Evolutionary conservation across 169 alveolate species (phyloP).

Genomic region (Plasmodium coatneyi): DNA sequence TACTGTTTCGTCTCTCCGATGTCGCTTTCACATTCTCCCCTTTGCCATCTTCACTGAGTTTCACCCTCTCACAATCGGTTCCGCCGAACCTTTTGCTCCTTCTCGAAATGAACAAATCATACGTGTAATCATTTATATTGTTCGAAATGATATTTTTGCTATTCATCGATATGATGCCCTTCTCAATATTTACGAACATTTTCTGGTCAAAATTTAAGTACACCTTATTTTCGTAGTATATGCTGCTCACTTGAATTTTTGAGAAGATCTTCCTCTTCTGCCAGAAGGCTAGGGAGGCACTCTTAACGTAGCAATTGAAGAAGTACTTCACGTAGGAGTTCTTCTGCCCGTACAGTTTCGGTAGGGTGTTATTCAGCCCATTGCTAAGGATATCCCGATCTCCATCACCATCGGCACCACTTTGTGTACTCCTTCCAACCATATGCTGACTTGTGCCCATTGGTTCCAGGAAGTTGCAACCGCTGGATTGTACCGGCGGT

Average conservation of each 20-base stretch:
- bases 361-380: slow-evolving; percentile 15
- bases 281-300: slow-evolving; percentile 75
- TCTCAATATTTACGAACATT: slow-evolving; percentile 72
- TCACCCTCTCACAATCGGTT: background rate
- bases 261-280: slow-evolving; percentile 58
- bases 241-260: slow-evolving; percentile 71
- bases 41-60: background rate
- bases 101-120: slow-evolving; percentile 46
- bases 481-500: background rate
- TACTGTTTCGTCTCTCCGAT: slow-evolving; percentile 24
- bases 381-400: slow-evolving; percentile 25
- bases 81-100: background rate
- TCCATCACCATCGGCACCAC: background rate
- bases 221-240: slow-evolving; percentile 64
- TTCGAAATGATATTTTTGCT: slow-evolving; percentile 63
- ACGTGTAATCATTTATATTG: slow-evolving; percentile 65
- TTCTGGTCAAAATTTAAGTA: slow-evolving; percentile 68
- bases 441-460: background rate
- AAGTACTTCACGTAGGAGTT: slow-evolving; percentile 77
- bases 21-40: background rate
- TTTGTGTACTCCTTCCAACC: background rate
- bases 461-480: background rate
- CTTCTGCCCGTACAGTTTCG: slow-evolving; percentile 66
- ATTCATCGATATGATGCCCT: slow-evolving; percentile 70
- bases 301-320: slow-evolving; percentile 76